Evolutionary conservation across 2,329 filamentous ascomycete species (phyloP), one percentile per base, ranked within the genome.

Genomic region (Falciphora oryzae): DNA sequence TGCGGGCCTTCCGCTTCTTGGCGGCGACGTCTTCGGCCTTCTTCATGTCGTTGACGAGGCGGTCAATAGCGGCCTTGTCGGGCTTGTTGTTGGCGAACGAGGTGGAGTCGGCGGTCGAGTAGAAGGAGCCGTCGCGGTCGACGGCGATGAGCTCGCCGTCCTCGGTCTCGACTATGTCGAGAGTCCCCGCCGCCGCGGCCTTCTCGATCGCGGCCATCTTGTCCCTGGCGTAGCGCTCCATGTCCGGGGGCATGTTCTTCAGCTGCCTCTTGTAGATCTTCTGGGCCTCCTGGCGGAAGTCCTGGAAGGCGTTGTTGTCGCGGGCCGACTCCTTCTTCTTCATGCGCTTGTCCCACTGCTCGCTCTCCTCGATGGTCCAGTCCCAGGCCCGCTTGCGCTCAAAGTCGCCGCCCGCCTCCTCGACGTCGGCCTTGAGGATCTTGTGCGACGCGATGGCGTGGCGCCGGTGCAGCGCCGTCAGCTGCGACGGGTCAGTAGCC

Each of bases 321-420:
- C 90, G 84, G 72, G 91, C 89, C 25, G 86, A 85, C 65, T 87
- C 86, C 79, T 93, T 96, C 83, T 96, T 96, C 72, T 89, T 91
- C 75, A 96, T 80, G 38, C 93, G 89, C 79, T 89, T 89, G 76
- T 99, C 95, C 95, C 95, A 99, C 69, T 85, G 87, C 79, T 97
- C 95, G 70, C 88, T 91, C 78, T 99, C 95, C 68, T 99, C 95
- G 8, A 94, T 81, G 0, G 95, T 99, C 91, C 95, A 99, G 79
- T 98, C 95, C 95, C 95, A 99, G 1, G 95, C 95, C 57, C 95
- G 89, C 79, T 98, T 97, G 69, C 95, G 91, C 82, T 99, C 95
- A 73, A 98, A 99, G 76, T 98, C 95, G 64, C 91, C 92, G 44
- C 93, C 93, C 0, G 84, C 81, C 25, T 91, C 92, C 75, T 93